Percentiles rank a stretch among this genome's conserved stretches.
These are phyloP conservation scores for Porphyra umbilicalis DNA, from an alignment of 31 red algal genomes.

Conservation along the genomic window DNA sequence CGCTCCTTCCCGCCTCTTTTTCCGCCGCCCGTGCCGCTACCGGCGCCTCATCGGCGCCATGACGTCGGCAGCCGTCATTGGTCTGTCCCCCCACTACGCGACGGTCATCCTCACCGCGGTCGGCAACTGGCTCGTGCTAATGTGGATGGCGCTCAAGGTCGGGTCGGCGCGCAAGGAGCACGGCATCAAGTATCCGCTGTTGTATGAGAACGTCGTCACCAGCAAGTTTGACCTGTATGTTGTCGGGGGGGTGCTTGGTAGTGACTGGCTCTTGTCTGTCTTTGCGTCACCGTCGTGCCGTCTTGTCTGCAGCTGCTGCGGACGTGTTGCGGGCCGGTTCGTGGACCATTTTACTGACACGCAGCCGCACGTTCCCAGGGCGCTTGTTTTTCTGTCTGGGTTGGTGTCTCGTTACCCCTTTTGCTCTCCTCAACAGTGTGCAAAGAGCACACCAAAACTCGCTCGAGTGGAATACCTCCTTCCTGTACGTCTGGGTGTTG, in stretches of 20 bases:
- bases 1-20: too few relatives aligned
- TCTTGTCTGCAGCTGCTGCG: too few relatives aligned
- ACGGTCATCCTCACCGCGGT: constrained; percentile 43
- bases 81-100: constrained; percentile 17
- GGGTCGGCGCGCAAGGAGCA: constrained; percentile 54
- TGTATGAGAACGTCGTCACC: constrained; percentile 71
- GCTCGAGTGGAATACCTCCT: constrained; percentile 62
- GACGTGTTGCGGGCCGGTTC: too few relatives aligned
- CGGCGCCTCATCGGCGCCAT: too few relatives aligned
- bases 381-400: too few relatives aligned
- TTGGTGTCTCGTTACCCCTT: too few relatives aligned
- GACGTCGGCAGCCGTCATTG: background rate
- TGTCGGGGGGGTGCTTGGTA: background rate
- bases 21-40: too few relatives aligned
- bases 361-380: too few relatives aligned
- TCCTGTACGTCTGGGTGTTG: constrained; percentile 37
- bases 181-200: constrained; percentile 53
- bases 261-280: background rate
- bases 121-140: constrained; percentile 50
- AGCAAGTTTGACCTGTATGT: constrained; percentile 18
- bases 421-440: constrained; percentile 34
- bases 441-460: constrained; percentile 80
- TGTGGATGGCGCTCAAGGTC: constrained; percentile 68
- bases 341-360: too few relatives aligned
- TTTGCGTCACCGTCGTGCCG: too few relatives aligned